phyloP scores from a whole-genome alignment of 139 green algal genomes.

The Picochlorum sp. region DNA sequence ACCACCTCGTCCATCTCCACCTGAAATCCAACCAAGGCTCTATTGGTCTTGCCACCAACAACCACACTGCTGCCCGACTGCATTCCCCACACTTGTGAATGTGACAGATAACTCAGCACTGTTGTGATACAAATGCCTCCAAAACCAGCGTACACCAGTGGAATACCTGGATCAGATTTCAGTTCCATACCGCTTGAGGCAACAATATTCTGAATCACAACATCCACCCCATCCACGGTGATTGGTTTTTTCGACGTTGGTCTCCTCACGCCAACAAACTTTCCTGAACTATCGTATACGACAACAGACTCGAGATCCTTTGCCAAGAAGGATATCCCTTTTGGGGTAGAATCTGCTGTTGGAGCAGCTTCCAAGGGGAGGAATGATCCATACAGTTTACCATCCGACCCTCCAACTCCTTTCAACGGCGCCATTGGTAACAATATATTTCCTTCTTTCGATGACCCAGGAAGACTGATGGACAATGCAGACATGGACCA shows the following conservation, averaged over 20 bases:
- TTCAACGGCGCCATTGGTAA: constrained; percentile 81
- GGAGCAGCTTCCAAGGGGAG: constrained; percentile 40
- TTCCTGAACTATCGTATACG: constrained; percentile 80
- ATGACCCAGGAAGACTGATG: constrained; percentile 31
- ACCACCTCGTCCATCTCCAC: constrained; percentile 56
- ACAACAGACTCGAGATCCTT: constrained; percentile 79
- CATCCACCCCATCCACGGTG: constrained; percentile 65
- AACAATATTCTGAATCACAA: constrained; percentile 70
- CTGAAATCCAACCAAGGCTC: constrained; percentile 68
- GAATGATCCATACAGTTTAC: constrained; percentile 71
- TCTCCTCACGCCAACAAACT: constrained; percentile 88
- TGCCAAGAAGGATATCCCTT: constrained; percentile 73
- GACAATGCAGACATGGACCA: constrained; percentile 78
- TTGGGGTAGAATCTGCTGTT: constrained; percentile 22
- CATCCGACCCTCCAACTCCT: constrained; percentile 28
- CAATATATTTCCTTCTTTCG: constrained; percentile 12
- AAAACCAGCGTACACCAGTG: constrained; percentile 89
- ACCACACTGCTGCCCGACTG: constrained; percentile 53
- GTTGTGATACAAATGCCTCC: constrained; percentile 89
- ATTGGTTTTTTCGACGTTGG: constrained; percentile 78
- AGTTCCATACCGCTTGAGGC: constrained; percentile 79
- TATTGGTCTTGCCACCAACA: constrained; percentile 76
- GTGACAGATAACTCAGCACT: constrained; percentile 85
- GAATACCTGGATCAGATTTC: constrained; percentile 92
- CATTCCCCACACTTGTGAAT: constrained; percentile 84